Conservation (phyloP, 768 basidiomycete species). For the Pisolithus marmoratus region DNA sequence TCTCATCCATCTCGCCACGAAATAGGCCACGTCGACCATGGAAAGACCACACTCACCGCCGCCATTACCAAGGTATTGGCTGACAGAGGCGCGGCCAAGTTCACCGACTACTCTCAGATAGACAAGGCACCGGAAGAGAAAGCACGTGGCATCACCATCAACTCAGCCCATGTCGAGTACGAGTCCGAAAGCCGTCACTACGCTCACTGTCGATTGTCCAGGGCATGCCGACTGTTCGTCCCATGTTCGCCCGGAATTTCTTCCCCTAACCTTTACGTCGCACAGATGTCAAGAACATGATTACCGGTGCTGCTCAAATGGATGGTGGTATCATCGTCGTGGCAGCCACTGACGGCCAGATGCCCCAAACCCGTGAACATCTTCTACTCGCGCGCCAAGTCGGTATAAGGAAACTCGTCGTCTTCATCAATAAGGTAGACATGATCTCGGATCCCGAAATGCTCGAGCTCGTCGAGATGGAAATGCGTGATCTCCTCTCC, state of each 20-base stretch:
- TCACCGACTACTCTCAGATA: slow-evolving; percentile 95
- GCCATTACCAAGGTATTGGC: slow-evolving; percentile 94
- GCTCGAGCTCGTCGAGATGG: slow-evolving; percentile 99
- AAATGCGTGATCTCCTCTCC: slow-evolving; percentile 93
- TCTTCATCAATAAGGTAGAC: slow-evolving; percentile 99
- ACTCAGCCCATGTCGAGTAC: slow-evolving; percentile 98
- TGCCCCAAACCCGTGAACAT: slow-evolving; percentile 99
- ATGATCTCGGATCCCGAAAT: slow-evolving; percentile 95
- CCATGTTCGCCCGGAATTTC: slow-evolving; percentile 2
- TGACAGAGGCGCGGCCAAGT: slow-evolving; percentile 63
- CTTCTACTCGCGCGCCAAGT: slow-evolving; percentile 96
- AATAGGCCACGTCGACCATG: slow-evolving; percentile 91
- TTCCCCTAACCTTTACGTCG: neutral
- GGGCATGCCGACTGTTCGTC: slow-evolving; percentile 89
- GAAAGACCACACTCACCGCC: slow-evolving; percentile 95
- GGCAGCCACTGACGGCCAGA: slow-evolving; percentile 97
- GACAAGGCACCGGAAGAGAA: slow-evolving; percentile 99
- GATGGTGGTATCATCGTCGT: slow-evolving; percentile 95
- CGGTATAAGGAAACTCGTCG: slow-evolving; percentile 94
- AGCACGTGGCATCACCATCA: slow-evolving; percentile 99
- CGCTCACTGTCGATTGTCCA: slow-evolving; percentile 96
- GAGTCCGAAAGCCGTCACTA: slow-evolving; percentile 89
- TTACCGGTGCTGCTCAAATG: slow-evolving; percentile 98
- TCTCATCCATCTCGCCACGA: slow-evolving; percentile 15
- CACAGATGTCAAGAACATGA: slow-evolving; percentile 95